A percentile compares a stretch with the other conserved stretches of the same genome.
Conservation (phyloP, 108 stramenopile species). For the Parietichytrium sp. region DNA sequence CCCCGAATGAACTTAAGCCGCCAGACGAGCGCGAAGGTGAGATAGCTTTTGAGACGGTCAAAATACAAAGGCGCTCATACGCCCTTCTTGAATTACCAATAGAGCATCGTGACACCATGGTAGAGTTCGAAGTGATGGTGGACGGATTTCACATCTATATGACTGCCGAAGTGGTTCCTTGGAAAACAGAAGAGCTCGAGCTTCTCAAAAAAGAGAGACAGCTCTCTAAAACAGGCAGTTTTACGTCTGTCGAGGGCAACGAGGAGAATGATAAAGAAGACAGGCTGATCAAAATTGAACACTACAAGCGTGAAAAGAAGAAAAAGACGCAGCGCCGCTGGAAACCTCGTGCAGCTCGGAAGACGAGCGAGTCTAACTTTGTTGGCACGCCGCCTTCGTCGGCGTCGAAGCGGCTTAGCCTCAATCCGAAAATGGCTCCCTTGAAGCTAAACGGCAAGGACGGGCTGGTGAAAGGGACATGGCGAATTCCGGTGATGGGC, state of each 20-base stretch:
- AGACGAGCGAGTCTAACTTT: too few species aligned
- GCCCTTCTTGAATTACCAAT: not conserved
- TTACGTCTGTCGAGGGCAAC: too few species aligned
- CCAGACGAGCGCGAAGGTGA: not conserved
- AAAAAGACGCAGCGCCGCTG: too few species aligned
- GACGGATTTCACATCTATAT: not conserved
- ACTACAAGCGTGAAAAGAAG: too few species aligned
- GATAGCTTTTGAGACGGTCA: not conserved
- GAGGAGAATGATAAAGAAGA: too few species aligned
- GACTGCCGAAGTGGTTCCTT: constrained; percentile 6
- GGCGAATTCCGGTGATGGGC: not conserved
- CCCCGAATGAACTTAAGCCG: not conserved
- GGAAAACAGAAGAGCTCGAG: too few species aligned
- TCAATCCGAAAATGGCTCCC: constrained; percentile 11
- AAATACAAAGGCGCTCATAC: not conserved
- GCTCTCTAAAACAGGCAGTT: too few species aligned
- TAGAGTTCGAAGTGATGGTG: constrained; percentile 14
- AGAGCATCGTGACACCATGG: not conserved
- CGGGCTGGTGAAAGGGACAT: constrained; percentile 26
- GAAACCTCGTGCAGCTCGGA: too few species aligned
- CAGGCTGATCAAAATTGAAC: too few species aligned
- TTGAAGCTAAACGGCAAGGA: not conserved
- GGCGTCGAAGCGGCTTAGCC: not conserved
- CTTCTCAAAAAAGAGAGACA: too few species aligned
- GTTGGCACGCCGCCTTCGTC: too few species aligned